Base-by-base conservation (phyloP, 2,329 filamentous ascomycete genomes). In the Cercospora beticola region DNA sequence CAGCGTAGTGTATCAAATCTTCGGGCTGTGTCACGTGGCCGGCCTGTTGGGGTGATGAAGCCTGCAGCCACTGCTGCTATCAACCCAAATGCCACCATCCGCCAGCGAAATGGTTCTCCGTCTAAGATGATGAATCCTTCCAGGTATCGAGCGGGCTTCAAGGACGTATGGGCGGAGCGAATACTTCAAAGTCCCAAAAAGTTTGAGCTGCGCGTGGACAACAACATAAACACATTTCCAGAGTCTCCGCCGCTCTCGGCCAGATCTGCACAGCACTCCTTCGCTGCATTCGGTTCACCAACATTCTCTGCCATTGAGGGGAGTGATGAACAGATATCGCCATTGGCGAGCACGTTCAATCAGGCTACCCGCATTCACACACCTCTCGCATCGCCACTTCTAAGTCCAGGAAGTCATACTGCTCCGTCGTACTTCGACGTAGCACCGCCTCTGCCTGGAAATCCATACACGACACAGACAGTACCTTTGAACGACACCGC, bases 91-190 rank as follows among this genome's bases (percentile, higher is more conserved):
- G 75, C 74, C 56, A 77, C 75, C n/a, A 57, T 72, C 40, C 76
- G 75, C 65, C 77, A 76, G 66, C 62, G 68, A 65, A 77, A 76
- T 72, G 71, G 72, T 52, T 77, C 76, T 36, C 76, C 77, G 26
- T 81, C 83, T 54, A 86, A 83, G 74, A 84, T 87, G 82, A 86
- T 86, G 82, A 85, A 82, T 73, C 82, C 86, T 49, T 83, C 83
- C 23, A 82, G 83, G 66, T 81, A 80, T 71, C 79, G 79, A 12
- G 72, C 78, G 23, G 79, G 79, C 68, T 83, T 80, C 78, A 82
- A 78, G 76, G 83, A 81, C 74, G 81, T 76, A 76, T 88, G 87
- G 86, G 80, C 82, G 46, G 82, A 85, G 71, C 83, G 85, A 68
- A 80, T 87, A 56, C 83, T 80, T 52, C 70, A 74, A 36, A 73